Conservation (phyloP, 2,329 filamentous ascomycete species). For the Dothistroma septosporum region DNA sequence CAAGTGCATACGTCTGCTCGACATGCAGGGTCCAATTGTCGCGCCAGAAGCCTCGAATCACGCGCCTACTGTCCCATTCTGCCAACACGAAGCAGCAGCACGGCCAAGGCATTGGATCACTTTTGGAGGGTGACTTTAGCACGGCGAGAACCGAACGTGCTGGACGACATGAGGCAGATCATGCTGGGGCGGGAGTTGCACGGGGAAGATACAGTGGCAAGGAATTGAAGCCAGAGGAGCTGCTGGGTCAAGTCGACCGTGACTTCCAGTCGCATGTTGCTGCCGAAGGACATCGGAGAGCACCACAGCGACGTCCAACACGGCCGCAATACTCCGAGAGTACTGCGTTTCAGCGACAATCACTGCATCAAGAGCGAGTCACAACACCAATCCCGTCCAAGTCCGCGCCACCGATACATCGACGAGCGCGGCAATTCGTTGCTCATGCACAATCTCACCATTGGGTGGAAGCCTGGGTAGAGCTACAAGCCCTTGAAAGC, state of each 20-base stretch:
- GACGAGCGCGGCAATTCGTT: background rate
- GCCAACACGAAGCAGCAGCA: background rate
- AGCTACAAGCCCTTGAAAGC: constrained; percentile 11
- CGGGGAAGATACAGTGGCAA: constrained; percentile 22
- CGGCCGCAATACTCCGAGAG: background rate
- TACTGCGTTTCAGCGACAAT: background rate
- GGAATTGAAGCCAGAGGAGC: constrained; percentile 21
- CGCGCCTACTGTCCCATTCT: background rate
- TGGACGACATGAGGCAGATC: background rate
- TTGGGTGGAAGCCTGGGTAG: constrained; percentile 8
- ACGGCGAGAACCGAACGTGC: background rate
- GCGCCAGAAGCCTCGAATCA: background rate
- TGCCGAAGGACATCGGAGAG: background rate
- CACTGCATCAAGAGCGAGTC: background rate
- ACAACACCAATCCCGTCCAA: background rate
- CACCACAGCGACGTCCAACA: background rate
- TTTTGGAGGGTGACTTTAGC: background rate
- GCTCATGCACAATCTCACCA: background rate
- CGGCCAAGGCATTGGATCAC: background rate
- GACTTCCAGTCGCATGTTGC: background rate
- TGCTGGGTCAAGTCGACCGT: constrained; percentile 17
- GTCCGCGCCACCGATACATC: background rate
- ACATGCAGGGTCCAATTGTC: constrained; percentile 4
- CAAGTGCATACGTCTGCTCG: constrained; percentile 4
- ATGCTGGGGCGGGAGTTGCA: background rate